Conservation (phyloP, 257 asterid genomes). For the Solanum phureja region DNA sequence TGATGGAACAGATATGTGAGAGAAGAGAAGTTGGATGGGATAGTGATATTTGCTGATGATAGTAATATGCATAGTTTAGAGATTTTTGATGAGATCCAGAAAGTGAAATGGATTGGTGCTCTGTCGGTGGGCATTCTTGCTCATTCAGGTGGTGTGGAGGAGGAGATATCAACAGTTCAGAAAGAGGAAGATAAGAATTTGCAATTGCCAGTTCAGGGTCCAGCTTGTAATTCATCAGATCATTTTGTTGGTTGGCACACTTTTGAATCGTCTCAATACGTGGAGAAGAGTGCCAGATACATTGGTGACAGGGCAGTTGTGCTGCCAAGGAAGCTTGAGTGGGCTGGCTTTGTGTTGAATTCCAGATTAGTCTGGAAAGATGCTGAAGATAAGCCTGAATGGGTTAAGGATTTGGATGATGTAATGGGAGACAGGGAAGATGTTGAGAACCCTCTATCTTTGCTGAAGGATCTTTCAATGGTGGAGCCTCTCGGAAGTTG, state of each 20-base stretch:
- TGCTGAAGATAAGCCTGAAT: conserved; percentile 50
- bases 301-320: conserved; percentile 83
- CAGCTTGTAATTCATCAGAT: conserved; percentile 81
- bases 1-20: conserved; percentile 49
- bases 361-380: conserved; percentile 83
- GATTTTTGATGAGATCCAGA: conserved; percentile 90
- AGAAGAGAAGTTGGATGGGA: conserved; percentile 70
- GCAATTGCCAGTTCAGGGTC: conserved; percentile 80
- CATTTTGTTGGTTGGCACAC: conserved; percentile 85
- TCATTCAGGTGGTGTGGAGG: conserved; percentile 51
- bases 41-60: conserved; percentile 90
- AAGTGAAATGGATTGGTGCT: conserved; percentile 83
- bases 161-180: conserved; percentile 18
- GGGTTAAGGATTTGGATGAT: conserved; percentile 73
- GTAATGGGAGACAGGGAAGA: conserved; percentile 38
- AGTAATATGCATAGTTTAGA: conserved; percentile 95
- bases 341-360: conserved; percentile 89
- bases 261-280: conserved; percentile 34
- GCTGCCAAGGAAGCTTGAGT: conserved; percentile 83
- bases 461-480: conserved; percentile 57
- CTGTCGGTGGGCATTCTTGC: conserved; percentile 83
- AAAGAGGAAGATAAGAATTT: conserved; percentile 38
- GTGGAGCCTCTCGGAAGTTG: conserved; percentile 95
- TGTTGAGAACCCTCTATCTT: conserved; percentile 58
- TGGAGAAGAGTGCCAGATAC: conserved; percentile 57